Evolutionary conservation across 139 green algal genomes (phyloP), one percentile per base, ranked within the genome.

Genomic region (Axilococcus clingmanii): DNA sequence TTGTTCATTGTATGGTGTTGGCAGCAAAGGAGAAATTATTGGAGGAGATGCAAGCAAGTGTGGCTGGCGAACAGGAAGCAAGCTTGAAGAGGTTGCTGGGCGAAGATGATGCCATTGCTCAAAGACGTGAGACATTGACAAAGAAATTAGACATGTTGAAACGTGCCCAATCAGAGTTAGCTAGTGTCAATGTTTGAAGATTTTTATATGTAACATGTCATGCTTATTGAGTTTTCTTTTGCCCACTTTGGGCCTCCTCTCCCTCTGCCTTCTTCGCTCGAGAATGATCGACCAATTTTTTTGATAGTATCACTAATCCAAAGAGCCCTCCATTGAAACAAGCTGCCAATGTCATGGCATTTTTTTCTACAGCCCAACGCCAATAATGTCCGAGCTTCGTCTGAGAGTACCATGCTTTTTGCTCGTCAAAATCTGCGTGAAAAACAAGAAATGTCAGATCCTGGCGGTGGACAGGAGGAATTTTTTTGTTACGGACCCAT

Each of bases 1-100:
- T 94, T 38, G 85, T 95, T 47, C 82, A 91, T 65, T 86, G 74
- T 73, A 85, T 88, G 68, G 82, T 86, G 63, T 27, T 68, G 35
- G 43, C 80, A n/a, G 65, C 80, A 48, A 92, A 91, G 71, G 77
- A 85, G 32, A 52, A 43, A 19, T 61, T 94, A 65, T 66, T 94
- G 48, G 66, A 74, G 43, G 69, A 77, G 28, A 69, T 91, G 48
- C 65, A 80, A 45, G 80, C 83, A 43, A 72, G 81, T 16, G 73
- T 90, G 30, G 81, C 82, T 15, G 73, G 71, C 34, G 80, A 86
- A 43, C 79, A 89, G 51, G 84, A 91, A 55, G 52, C 48, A n/a
- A 41, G 63, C 27, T 68, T 94, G 40, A 73, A 83, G 58, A 76
- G 79, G 40, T 63, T 94, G 46, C 76, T 94, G 52, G 81, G 77